Conservation (phyloP, 805 yeast genomes). For the Lipomyces kockii region DNA sequence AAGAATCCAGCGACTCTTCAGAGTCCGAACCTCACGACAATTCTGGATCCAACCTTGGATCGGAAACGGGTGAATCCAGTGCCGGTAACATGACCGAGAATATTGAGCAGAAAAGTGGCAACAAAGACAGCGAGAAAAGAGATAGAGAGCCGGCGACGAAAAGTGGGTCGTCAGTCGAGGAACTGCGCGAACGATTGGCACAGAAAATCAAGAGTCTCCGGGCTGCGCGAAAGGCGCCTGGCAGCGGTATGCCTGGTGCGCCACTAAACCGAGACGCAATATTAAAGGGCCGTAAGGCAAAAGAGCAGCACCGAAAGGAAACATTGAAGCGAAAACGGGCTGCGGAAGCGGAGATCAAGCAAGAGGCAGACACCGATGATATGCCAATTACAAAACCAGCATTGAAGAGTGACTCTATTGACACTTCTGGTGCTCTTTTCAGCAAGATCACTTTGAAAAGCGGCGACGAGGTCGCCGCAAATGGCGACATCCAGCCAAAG, state of each 20-base stretch:
- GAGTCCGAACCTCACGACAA: background rate
- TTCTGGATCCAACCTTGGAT: background rate
- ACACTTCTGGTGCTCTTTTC: constrained; percentile 57
- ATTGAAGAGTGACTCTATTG: constrained; percentile 42
- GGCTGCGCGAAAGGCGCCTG: constrained; percentile 90
- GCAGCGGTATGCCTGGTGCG: constrained; percentile 77
- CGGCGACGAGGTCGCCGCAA: constrained; percentile 71
- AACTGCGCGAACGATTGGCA: constrained; percentile 77
- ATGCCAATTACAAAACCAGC: constrained; percentile 22
- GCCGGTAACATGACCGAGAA: background rate
- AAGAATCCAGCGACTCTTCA: background rate
- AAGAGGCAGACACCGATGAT: constrained; percentile 40
- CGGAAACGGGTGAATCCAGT: background rate
- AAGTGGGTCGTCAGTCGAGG: constrained; percentile 54
- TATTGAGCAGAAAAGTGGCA: constrained; percentile 2
- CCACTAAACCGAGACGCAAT: constrained; percentile 84
- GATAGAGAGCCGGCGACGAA: background rate
- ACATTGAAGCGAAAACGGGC: constrained; percentile 50
- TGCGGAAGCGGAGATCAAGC: constrained; percentile 46
- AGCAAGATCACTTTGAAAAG: constrained; percentile 83
- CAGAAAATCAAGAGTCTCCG: constrained; percentile 69
- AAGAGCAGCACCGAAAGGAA: constrained; percentile 51
- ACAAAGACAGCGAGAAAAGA: constrained; percentile 20
- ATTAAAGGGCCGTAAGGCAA: constrained; percentile 61
- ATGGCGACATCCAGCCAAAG: constrained; percentile 56